phyloP scores from a whole-genome alignment of 2,329 filamentous ascomycete genomes.

The Talaromyces atroroseus region DNA sequence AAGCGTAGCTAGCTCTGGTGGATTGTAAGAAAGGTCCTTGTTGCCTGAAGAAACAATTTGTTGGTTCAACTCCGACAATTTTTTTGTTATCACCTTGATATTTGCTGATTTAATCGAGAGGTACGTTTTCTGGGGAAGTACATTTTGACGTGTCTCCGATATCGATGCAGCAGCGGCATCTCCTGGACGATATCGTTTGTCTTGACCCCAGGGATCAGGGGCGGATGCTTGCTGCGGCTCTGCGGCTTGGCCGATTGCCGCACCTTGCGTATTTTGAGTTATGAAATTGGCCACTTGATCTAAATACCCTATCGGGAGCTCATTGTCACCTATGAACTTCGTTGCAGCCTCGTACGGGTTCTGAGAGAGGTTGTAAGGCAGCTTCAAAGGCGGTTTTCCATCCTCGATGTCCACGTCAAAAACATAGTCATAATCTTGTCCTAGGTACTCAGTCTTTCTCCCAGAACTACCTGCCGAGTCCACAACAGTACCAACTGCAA shows the following conservation, averaged over 20 bases:
- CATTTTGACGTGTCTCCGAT: conserved; percentile 44
- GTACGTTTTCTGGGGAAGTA: conserved; percentile 74
- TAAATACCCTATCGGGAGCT: conserved; percentile 78
- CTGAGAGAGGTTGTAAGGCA: conserved; percentile 89
- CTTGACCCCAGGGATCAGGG: conserved; percentile 68
- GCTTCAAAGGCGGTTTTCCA: conserved; percentile 82
- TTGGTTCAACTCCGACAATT: conserved; percentile 66
- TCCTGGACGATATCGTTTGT: conserved; percentile 72
- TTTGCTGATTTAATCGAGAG: conserved; percentile 72
- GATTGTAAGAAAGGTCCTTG: conserved; percentile 69
- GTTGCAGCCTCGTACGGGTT: conserved; percentile 89
- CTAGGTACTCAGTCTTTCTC: conserved; percentile 68
- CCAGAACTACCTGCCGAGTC: conserved; percentile 79
- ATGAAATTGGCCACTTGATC: conserved; percentile 94
- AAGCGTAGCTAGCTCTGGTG: conserved; percentile 62
- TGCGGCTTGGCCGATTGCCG: conserved; percentile 63
- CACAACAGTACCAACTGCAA: conserved; percentile 89
- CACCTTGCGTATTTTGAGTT: conserved; percentile 78
- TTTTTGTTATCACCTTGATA: conserved; percentile 64
- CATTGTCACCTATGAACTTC: conserved; percentile 84
- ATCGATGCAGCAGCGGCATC: conserved; percentile 41
- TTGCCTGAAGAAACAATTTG: conserved; percentile 63
- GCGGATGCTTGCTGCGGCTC: conserved; percentile 46
- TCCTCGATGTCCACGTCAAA: conserved; percentile 97
- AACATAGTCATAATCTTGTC: conserved; percentile 90